Base-by-base conservation (phyloP, 1,284 basidiomycete genomes). In the Moesziomyces sp. region DNA sequence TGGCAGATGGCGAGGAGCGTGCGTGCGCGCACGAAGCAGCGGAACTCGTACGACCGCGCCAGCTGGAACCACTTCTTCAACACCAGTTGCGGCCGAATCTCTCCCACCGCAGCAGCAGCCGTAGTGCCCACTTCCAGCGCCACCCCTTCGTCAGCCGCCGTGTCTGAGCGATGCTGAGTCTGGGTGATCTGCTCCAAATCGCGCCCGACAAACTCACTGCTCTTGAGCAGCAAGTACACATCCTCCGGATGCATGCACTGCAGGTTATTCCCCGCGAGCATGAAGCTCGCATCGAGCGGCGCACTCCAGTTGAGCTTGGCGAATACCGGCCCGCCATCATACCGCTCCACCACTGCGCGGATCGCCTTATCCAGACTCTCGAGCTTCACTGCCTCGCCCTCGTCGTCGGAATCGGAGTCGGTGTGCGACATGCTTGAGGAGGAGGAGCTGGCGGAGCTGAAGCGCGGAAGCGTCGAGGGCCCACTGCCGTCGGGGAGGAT, bases 191-290 rank as follows among this genome's bases (percentile, higher is more conserved):
- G 80, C 69, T 88, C 88, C 5, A 96, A 84, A 81, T 95, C 95
- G 74, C 96, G 92, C 8, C 89, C 88, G 47, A 94, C 87, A 76
- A 97, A 97, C 83, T 97, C 93, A 49, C 92, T 94, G 3, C 92
- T 93, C 85, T 99, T 99, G 72, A 99, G 88, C 0, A 97, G 86
- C 47, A 97, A 87, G 84, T 97, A 98, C 26, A 98, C 90, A 76
- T 99, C 96, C 5, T 91, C 89, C 0, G 94, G 93, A 1, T 90
- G 89, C 8, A 89, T 90, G 84, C 95, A 97, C 85, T 91, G 91
- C 43, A 98, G 86, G 0, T 92, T 93, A 6, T 91, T 91, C n/a
- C 92, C 88, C 2, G 93, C 91, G 1, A 97, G 87, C 68, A 99
- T 90, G 92, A 94, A 98, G 2, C 91, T 89, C 14, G 94, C 93